phyloP scores from a whole-genome alignment of 2,329 filamentous ascomycete genomes.

The Elsinoe perseae region DNA sequence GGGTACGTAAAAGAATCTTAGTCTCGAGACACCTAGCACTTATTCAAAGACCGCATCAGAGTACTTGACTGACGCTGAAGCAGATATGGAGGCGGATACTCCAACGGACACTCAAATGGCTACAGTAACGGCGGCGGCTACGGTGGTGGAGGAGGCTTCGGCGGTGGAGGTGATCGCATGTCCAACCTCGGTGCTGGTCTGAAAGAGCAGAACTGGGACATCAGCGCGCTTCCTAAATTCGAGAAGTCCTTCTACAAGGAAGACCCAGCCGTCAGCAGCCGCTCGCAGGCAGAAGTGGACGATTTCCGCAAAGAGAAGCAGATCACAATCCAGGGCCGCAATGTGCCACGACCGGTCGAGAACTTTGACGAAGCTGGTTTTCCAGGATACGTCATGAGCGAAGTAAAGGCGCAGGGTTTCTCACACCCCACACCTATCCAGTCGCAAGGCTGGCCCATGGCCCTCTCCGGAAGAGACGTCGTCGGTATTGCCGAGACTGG shows the following conservation, averaged over 20 bases:
- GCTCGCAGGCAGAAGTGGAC: conserved; percentile 71
- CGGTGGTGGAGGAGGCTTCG: conserved; percentile 41
- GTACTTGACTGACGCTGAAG: too few species aligned
- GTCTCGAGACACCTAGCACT: too few species aligned
- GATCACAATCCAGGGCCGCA: conserved; percentile 70
- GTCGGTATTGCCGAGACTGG: conserved; percentile 99
- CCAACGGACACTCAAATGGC: conserved; percentile 28
- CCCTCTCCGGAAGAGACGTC: conserved; percentile 92
- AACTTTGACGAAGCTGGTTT: conserved; percentile 98
- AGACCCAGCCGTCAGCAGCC: conserved; percentile 65
- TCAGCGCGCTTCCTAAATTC: conserved; percentile 79
- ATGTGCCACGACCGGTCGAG: conserved; percentile 89
- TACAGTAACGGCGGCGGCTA: conserved; percentile 26
- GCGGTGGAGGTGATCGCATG: conserved; percentile 86
- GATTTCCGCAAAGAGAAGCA: conserved; percentile 79
- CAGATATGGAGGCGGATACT: too few species aligned
- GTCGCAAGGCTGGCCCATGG: conserved; percentile 98
- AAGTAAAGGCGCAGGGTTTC: conserved; percentile 98
- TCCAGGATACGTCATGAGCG: conserved; percentile 92
- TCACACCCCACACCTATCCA: conserved; percentile 90
- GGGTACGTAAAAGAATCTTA: not conserved
- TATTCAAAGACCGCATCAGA: not conserved
- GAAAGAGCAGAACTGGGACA: conserved; percentile 83
- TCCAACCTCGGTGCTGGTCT: conserved; percentile 78
- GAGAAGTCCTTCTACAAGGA: conserved; percentile 99